A percentile compares a stretch with the other conserved stretches of the same genome.
Evolutionary conservation across 805 yeast genomes (phyloP).

Genomic region (Jamesozyma piceae): DNA sequence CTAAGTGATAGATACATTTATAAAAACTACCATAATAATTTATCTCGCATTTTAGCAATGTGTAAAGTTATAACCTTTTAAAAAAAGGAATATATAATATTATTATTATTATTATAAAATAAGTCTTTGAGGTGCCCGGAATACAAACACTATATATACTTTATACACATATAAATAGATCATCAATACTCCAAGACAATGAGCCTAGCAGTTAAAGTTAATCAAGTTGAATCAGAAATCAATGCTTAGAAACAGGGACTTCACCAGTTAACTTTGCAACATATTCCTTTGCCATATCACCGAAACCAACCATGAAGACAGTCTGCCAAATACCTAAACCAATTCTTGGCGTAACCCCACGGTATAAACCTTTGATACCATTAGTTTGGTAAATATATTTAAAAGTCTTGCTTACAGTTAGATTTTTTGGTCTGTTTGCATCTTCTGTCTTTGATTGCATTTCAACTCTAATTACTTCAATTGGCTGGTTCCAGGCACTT

Average conservation of each 20-base stretch:
- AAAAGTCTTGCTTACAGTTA: conserved; percentile 67
- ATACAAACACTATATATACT: too few species aligned
- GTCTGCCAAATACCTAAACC: conserved; percentile 98
- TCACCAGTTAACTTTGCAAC: conserved; percentile 58
- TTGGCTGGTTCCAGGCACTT: conserved; percentile 98
- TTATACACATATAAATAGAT: too few species aligned
- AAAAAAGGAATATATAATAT: too few species aligned
- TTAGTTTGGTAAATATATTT: conserved; percentile 73
- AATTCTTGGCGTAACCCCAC: conserved; percentile 95
- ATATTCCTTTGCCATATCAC: conserved; percentile 78
- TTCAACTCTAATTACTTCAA: conserved; percentile 94
- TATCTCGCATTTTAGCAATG: too few species aligned
- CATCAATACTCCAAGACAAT: too few species aligned
- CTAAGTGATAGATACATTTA: too few species aligned
- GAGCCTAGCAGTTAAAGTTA: too few species aligned
- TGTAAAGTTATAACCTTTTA: too few species aligned
- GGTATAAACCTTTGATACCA: conserved; percentile 83
- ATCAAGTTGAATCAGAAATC: too few species aligned
- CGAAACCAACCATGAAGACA: conserved; percentile 95
- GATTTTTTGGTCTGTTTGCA: conserved; percentile 90
- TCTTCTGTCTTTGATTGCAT: conserved; percentile 94
- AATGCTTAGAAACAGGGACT: conserved; percentile 37
- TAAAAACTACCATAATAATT: too few species aligned
- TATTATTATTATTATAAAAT: too few species aligned
- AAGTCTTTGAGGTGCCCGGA: too few species aligned